Base-by-base conservation (phyloP, 1,139 yeast species). In the Pneumocystis sp. region DNA sequence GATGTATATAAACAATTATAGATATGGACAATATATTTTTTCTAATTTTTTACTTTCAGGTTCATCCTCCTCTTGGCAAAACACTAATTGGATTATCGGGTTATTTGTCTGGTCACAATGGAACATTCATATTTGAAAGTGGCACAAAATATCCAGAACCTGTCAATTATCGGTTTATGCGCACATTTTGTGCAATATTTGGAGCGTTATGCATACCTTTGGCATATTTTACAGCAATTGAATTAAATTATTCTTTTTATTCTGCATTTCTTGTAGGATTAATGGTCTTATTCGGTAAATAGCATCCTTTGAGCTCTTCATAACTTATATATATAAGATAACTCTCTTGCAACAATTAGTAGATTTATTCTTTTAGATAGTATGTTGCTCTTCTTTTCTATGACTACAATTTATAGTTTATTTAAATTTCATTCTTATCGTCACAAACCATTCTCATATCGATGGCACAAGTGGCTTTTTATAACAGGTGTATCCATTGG, bases 61-160 rank as follows among this genome's bases (percentile, higher is more conserved):
- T 93, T 67, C 99, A 93, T 76, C 99, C 99, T 64, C 98, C 98
- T 1, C 82, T 95, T 72, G 98, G 97, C 56, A 95, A 95, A 77
- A 90, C 95, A 96, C 81, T 95, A 69, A 91, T 91, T 69, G 99
- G 97, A 0, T 80, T 95, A 60, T 88, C 96, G 17, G 99, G 98
- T 19, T 90, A 87, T 73, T 74, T 95, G 70, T 97, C 97, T 50
- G 96, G 96, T 63, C 93, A 90, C 79, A 88, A 93, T 74, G 98
- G 98, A 57, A 85, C 95, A 1, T 95, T 95, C 85, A 95, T 86
- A 72, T 95, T 95, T 78, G 91, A 90, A 63, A 86, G 95, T 65
- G 97, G 98, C 66, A 83, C 83, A 67, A 77, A 76, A 65, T 95
- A 86, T 77, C 98, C 98, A 17, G 96, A 87, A 50, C 84, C 86